phyloP scores from a whole-genome alignment of 2,329 filamentous ascomycete species.

The Colletotrichum liriopes region DNA sequence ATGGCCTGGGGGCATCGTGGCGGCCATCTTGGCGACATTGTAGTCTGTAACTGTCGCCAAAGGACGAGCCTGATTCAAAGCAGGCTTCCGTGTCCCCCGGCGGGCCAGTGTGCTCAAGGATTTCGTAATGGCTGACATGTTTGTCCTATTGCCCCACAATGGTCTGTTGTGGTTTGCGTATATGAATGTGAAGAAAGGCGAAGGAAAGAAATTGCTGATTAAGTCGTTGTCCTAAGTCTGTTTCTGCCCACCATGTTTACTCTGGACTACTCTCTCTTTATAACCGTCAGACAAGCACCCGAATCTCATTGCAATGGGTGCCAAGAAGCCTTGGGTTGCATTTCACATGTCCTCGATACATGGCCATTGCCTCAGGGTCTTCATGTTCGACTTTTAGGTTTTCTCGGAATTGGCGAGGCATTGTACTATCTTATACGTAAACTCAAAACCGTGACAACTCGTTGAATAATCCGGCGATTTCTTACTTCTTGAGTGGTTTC shows the following conservation, averaged over 20 bases:
- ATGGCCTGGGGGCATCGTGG: slow-evolving; percentile 39
- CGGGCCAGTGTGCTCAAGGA: slow-evolving; percentile 25
- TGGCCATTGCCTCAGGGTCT: slow-evolving; percentile 4
- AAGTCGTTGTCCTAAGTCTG: background rate
- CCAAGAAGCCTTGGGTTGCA: slow-evolving; percentile 10
- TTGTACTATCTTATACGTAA: slow-evolving; percentile 21
- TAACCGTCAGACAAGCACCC: background rate
- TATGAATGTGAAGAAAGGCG: background rate
- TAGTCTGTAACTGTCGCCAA: slow-evolving; percentile 36
- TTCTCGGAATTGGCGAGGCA: slow-evolving; percentile 21
- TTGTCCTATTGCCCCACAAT: background rate
- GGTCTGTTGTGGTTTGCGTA: background rate
- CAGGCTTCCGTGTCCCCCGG: slow-evolving; percentile 22
- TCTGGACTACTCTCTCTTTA: slow-evolving; percentile 18
- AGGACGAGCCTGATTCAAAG: slow-evolving; percentile 13
- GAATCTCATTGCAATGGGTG: background rate
- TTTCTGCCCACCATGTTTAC: background rate
- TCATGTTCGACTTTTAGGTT: slow-evolving; percentile 17
- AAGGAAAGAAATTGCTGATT: background rate
- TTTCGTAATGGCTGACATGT: slow-evolving; percentile 33
- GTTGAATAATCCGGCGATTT: background rate
- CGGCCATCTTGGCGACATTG: slow-evolving; percentile 33
- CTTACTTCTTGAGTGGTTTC: background rate
- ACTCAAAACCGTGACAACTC: slow-evolving; percentile 9
- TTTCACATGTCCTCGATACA: slow-evolving; percentile 20